Conservation (phyloP, 2,329 filamentous ascomycete species). For the Colletotrichum sp. region DNA sequence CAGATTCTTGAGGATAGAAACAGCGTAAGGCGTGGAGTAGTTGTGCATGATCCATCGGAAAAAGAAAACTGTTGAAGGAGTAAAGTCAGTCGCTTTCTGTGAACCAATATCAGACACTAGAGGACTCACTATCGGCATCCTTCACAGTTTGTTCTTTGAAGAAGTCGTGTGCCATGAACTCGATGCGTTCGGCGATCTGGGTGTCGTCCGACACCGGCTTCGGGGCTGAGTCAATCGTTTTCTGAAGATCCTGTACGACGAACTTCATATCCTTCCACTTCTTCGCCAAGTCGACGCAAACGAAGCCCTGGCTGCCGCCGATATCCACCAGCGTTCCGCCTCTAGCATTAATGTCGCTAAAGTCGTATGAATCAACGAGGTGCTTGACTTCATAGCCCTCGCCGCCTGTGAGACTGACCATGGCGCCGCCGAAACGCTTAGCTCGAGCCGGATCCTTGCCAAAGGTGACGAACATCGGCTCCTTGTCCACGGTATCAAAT, state of each 20-base stretch:
- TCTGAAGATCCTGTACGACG: conserved; percentile 35
- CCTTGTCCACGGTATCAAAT: conserved; percentile 52
- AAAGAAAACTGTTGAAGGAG: conserved; percentile 43
- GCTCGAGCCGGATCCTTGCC: conserved; percentile 52
- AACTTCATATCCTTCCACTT: conserved; percentile 42
- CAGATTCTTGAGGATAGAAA: conserved; percentile 35
- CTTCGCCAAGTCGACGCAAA: conserved; percentile 58
- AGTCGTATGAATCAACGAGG: conserved; percentile 59
- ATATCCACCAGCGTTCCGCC: conserved; percentile 61
- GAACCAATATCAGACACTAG: background rate
- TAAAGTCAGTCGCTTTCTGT: background rate
- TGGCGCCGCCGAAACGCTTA: conserved; percentile 58
- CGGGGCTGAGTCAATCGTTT: conserved; percentile 20
- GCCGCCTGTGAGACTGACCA: conserved; percentile 58
- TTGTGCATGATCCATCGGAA: conserved; percentile 50
- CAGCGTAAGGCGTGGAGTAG: conserved; percentile 42
- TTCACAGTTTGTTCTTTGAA: conserved; percentile 22
- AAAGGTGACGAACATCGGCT: conserved; percentile 60
- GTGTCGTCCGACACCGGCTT: conserved; percentile 15
- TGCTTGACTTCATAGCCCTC: conserved; percentile 61
- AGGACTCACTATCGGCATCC: conserved; percentile 30
- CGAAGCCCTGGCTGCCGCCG: conserved; percentile 63
- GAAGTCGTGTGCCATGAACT: conserved; percentile 23
- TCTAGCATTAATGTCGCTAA: conserved; percentile 47
- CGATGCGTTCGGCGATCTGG: conserved; percentile 14